Conservation (phyloP, 192 early-diverging fungal species). For the Bifiguratus adelaidae region DNA sequence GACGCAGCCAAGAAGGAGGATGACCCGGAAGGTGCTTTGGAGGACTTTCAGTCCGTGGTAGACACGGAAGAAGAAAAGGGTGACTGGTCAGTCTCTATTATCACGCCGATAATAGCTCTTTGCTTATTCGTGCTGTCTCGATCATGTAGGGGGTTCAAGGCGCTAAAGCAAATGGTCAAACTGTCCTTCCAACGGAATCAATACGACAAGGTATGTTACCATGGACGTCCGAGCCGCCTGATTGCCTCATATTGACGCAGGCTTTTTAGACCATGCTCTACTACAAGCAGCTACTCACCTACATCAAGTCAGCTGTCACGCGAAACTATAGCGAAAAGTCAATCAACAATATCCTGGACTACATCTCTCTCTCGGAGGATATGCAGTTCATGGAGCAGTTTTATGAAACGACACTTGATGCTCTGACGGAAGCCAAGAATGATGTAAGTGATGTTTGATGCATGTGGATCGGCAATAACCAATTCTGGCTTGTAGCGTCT, state of each 20-base stretch:
- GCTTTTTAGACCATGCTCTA: conserved; percentile 49
- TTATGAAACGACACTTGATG: conserved; percentile 61
- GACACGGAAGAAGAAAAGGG: conserved; percentile 72
- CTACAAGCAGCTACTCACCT: conserved; percentile 65
- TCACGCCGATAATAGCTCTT: neutral
- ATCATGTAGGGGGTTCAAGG: conserved; percentile 75
- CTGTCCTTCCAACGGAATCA: conserved; percentile 54
- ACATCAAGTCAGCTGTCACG: conserved; percentile 67
- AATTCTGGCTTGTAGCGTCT: conserved; percentile 40
- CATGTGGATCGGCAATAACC: neutral
- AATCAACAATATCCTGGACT: conserved; percentile 86
- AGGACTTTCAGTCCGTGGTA: conserved; percentile 68
- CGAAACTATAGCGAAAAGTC: conserved; percentile 84
- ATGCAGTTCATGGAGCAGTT: conserved; percentile 79
- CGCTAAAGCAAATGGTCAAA: conserved; percentile 82
- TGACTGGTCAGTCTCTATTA: conserved; percentile 52
- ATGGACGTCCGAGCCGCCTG: neutral
- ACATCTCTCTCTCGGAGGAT: conserved; percentile 60
- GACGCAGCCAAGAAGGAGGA: conserved; percentile 66
- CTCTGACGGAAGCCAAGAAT: conserved; percentile 71
- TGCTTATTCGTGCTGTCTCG: neutral
- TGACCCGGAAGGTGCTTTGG: conserved; percentile 55
- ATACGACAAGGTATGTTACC: conserved; percentile 42
- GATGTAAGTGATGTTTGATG: conserved; percentile 37
- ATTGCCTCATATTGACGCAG: neutral